Evolutionary conservation across 2,329 filamentous ascomycete species (phyloP).

Genomic region (Fusarium circinatum): DNA sequence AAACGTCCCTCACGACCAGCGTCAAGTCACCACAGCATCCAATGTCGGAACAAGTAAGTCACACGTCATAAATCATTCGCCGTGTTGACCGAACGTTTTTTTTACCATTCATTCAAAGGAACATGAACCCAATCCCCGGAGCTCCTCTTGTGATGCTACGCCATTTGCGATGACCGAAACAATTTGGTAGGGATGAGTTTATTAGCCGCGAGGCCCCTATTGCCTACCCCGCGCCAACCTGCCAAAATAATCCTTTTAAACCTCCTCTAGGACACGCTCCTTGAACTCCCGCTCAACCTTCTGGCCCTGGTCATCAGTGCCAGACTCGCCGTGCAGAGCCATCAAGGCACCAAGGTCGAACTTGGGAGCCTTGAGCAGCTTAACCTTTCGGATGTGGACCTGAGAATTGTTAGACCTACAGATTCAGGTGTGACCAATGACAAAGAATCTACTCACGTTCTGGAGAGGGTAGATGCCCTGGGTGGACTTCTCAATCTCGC

Average conservation of each 20-base stretch:
- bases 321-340: conserved; percentile 96
- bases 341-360: conserved; percentile 98
- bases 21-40: conserved; percentile 29
- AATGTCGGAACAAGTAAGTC: conserved; percentile 12
- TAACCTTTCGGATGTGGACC: conserved; percentile 99
- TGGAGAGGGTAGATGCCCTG: conserved; percentile 99
- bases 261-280: conserved; percentile 93
- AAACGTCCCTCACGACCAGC: conserved; percentile 15
- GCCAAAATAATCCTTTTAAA: conserved; percentile 70
- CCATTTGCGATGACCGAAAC: conserved; percentile 57
- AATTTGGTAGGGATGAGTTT: conserved; percentile 51
- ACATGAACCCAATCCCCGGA: conserved; percentile 54
- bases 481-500: conserved; percentile 99
- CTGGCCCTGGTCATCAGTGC: conserved; percentile 94
- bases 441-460: conserved; percentile 74
- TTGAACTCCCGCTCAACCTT: conserved; percentile 99
- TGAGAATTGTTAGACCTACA: conserved; percentile 51
- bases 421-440: neutral
- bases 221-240: conserved; percentile 46
- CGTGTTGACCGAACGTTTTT: conserved; percentile 46
- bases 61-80: conserved; percentile 35
- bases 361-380: conserved; percentile 98
- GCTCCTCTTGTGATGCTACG: conserved; percentile 57
- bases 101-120: conserved; percentile 52
- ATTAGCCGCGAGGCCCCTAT: conserved; percentile 48